These are phyloP conservation scores for Podaxis sp. DNA, from an alignment of 768 basidiomycete species.

Conservation along the genomic window DNA sequence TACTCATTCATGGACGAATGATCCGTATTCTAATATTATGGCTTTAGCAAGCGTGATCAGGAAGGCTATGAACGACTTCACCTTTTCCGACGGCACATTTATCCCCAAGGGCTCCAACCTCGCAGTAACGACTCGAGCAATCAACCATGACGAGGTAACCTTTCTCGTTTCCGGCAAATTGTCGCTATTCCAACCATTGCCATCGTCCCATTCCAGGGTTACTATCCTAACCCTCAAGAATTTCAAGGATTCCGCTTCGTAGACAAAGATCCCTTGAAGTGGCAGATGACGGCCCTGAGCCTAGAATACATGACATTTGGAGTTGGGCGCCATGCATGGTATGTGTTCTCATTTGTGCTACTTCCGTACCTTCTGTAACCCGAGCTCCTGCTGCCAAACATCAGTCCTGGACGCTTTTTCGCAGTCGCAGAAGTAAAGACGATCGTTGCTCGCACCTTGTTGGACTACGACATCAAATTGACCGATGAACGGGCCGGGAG, in stretches of 20 bases:
- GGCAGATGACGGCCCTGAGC: conserved; percentile 25
- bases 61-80: conserved; percentile 35
- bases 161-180: too few relatives aligned
- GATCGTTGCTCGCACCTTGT: conserved; percentile 41
- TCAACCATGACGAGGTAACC: conserved; percentile 23
- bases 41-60: conserved; percentile 26
- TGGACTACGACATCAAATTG: conserved; percentile 38
- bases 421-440: conserved; percentile 40
- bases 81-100: conserved; percentile 42
- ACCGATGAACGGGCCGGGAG: conserved; percentile 3
- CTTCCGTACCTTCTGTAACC: background rate
- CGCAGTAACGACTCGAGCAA: conserved; percentile 21
- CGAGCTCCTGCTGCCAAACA: background rate
- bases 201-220: conserved; percentile 1
- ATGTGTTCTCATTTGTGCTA: background rate
- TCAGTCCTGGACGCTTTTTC: conserved; percentile 41
- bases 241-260: conserved; percentile 44
- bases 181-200: too few relatives aligned
- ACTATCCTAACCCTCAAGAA: conserved; percentile 29
- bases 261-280: conserved; percentile 20
- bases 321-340: conserved; percentile 29
- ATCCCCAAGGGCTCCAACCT: conserved; percentile 38
- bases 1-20: conserved; percentile 6
- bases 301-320: conserved; percentile 32
- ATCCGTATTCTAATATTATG: conserved; percentile 11